Base-by-base conservation (phyloP, 495 filamentous ascomycete genomes). In the Podospora fimiseda region DNA sequence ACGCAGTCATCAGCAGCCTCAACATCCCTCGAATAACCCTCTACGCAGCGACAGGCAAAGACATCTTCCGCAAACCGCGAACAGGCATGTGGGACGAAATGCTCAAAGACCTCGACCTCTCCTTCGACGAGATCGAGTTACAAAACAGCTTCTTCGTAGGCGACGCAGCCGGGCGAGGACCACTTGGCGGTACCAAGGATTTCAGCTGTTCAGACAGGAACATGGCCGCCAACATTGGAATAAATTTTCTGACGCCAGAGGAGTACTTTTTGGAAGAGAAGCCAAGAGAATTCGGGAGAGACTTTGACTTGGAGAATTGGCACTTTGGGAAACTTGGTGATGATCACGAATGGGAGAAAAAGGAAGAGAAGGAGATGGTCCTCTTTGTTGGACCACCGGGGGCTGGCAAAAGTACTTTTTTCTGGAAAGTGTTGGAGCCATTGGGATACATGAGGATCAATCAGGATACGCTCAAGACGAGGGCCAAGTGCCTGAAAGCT, bases 371-470 rank as follows among this genome's bases (percentile, higher is more conserved):
- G 50, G 91, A 96, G 48, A 74, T 96, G 14, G 77, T 97, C 9
- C 69, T 96, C 4, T 87, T 95, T 64, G 90, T 87, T 51, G 93
- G 93, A 7, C 87, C 86, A 38, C 93, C 93, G 0, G 90, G 87
- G 1, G 82, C 88, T 1, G 93, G 94, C 21, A 97, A 97, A 64
- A 92, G 87, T 19, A 90, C 89, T 0, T 96, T 95, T 57, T 96
- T 85, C 70, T 87, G 85, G 82, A 83, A 78, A 22, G 70, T 88
- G 54, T 65, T 97, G 15, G 74, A 91, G 65, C 87, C 89, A 19
- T 70, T 93, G 2, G 84, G 84, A 23, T 96, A 93, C 65, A 83
- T 83, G 66, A 80, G 92, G 22, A 78, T 95, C 14, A 98, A 96
- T 57, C 91, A 96, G 70, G 94, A 97, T 70, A 78, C 72, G 2